Evolutionary conservation across 176 grass and related monocot species (phyloP).

Genomic region (Bothriochloa decipiens): DNA sequence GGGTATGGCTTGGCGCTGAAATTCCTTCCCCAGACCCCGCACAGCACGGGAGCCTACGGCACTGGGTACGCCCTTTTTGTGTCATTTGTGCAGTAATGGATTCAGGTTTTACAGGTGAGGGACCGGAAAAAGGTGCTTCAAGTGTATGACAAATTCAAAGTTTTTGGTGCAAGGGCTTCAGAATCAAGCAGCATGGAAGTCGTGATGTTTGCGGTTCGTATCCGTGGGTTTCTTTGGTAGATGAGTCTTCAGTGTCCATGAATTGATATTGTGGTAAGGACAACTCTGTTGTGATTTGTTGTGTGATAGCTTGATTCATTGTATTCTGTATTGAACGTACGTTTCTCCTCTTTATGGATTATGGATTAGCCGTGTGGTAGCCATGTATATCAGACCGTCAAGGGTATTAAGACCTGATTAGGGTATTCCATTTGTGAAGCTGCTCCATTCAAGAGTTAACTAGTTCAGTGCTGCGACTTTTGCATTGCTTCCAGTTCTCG

Average conservation of each 20-base stretch:
- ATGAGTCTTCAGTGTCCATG: not conserved
- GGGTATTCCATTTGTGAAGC: not conserved
- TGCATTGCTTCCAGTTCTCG: no score
- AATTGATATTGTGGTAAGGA: not conserved
- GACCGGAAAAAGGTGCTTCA: not conserved
- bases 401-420: not conserved
- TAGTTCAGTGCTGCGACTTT: not conserved
- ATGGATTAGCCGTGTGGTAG: not conserved
- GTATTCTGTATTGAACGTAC: no score
- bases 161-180: no score
- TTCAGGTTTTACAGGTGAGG: not conserved
- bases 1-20: no score
- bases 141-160: not conserved
- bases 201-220: not conserved
- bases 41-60: no score
- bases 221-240: no score
- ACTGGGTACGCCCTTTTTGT: no score
- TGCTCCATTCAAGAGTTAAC: not conserved
- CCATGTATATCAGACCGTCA: not conserved
- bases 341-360: no score
- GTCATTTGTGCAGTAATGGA: not conserved
- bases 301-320: no score
- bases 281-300: no score
- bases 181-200: not conserved
- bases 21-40: no score